phyloP scores from a whole-genome alignment of 768 basidiomycete species.

The Scleroderma bovista region DNA sequence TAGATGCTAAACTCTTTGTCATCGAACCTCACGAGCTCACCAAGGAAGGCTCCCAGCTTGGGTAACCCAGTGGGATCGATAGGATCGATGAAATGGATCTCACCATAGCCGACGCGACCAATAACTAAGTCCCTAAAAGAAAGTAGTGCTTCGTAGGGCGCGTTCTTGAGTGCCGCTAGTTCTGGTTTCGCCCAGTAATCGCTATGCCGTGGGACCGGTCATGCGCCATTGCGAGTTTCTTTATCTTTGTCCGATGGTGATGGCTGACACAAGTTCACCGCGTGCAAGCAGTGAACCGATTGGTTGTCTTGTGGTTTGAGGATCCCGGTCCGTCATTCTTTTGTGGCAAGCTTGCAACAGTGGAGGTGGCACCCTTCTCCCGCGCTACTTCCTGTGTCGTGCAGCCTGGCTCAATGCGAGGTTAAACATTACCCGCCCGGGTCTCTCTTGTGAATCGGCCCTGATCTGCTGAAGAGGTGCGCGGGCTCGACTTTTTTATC shows the following conservation, averaged over 20 bases:
- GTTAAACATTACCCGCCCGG: constrained; percentile 60
- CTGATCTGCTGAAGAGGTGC: constrained; percentile 56
- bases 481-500: constrained; percentile 78
- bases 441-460: constrained; percentile 30
- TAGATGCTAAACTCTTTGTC: constrained; percentile 93
- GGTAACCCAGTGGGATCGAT: constrained; percentile 83
- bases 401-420: constrained; percentile 70
- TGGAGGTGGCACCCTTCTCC: constrained; percentile 29
- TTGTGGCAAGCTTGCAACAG: constrained; percentile 8
- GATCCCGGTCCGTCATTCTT: constrained; percentile 33
- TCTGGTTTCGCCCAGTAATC: constrained; percentile 91
- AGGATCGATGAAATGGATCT: constrained; percentile 74
- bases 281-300: constrained; percentile 37
- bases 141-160: constrained; percentile 67
- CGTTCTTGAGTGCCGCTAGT: constrained; percentile 62
- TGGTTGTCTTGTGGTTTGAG: constrained; percentile 34
- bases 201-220: constrained; percentile 57
- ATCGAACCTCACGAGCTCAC: constrained; percentile 83
- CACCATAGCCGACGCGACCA: constrained; percentile 87
- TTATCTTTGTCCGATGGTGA: constrained; percentile 24
- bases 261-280: constrained; percentile 24
- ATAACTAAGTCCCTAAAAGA: constrained; percentile 75
- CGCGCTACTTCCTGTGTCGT: constrained; percentile 60
- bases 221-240: constrained; percentile 12
- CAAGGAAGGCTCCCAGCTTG: constrained; percentile 75